Evolutionary conservation across 2,329 filamentous ascomycete species (phyloP).

Genomic region (Fusarium palustre): DNA sequence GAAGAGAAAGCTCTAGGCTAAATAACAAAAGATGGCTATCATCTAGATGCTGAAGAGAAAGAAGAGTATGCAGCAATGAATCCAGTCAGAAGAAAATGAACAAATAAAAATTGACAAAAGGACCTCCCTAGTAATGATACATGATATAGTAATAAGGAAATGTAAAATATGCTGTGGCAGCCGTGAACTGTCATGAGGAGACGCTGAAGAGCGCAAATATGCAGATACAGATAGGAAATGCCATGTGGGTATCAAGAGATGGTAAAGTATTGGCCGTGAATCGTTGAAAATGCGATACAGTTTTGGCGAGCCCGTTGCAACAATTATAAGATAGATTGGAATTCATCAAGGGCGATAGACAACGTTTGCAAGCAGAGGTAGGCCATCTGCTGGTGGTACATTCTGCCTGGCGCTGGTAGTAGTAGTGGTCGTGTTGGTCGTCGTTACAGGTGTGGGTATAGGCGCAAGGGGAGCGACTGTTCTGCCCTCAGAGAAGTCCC

Average conservation of each 20-base stretch:
- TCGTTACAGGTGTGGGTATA: slow-evolving; percentile 50
- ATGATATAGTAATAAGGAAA: slow-evolving; percentile 27
- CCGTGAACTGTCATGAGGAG: slow-evolving; percentile 37
- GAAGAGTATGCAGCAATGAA: slow-evolving; percentile 1
- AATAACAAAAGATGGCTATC: slow-evolving; percentile 19
- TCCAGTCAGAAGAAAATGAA: not conserved
- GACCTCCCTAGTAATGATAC: slow-evolving; percentile 26
- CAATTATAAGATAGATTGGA: slow-evolving; percentile 11
- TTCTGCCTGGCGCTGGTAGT: slow-evolving; percentile 31
- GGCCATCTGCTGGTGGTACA: slow-evolving; percentile 46
- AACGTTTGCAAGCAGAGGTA: slow-evolving; percentile 61
- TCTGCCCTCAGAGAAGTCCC: slow-evolving; percentile 43
- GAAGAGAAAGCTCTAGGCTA: slow-evolving; percentile 7
- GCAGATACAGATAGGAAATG: slow-evolving; percentile 22
- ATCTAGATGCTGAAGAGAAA: slow-evolving; percentile 18
- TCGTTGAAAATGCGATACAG: slow-evolving; percentile 37
- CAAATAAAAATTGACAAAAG: slow-evolving; percentile 11
- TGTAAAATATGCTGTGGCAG: slow-evolving; percentile 39
- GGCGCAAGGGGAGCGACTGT: slow-evolving; percentile 51
- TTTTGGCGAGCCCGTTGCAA: slow-evolving; percentile 17
- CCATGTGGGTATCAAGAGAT: slow-evolving; percentile 46
- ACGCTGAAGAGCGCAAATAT: slow-evolving; percentile 14
- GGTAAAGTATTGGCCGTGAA: slow-evolving; percentile 45
- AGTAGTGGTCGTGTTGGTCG: slow-evolving; percentile 2
- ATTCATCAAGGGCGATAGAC: slow-evolving; percentile 59